Evolutionary conservation across 2,329 filamentous ascomycete species (phyloP).

Genomic region (Cadophora gregata): DNA sequence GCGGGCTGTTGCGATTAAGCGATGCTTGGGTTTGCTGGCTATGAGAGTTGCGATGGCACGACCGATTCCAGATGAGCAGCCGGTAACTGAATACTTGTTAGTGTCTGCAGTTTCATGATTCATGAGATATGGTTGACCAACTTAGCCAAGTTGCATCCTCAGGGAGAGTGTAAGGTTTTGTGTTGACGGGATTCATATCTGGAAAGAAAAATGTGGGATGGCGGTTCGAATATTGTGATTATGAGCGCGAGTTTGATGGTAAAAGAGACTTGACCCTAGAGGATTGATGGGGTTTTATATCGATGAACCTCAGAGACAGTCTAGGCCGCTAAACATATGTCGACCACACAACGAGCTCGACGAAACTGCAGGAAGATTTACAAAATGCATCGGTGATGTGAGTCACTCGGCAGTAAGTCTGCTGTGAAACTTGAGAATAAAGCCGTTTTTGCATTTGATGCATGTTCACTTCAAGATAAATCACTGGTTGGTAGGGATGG

Average conservation of each 20-base stretch:
- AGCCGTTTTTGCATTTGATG: neutral
- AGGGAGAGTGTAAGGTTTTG: constrained; percentile 44
- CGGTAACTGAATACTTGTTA: constrained; percentile 48
- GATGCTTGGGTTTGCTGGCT: constrained; percentile 47
- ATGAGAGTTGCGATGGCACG: constrained; percentile 48
- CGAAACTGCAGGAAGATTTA: neutral
- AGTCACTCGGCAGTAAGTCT: neutral
- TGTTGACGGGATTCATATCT: constrained; percentile 44
- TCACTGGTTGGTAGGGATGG: neutral
- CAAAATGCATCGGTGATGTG: neutral
- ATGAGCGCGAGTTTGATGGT: no score
- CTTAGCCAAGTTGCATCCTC: constrained; percentile 50
- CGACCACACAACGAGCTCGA: no score
- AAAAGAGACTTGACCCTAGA: no score
- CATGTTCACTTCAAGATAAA: neutral
- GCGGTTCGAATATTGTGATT: no score
- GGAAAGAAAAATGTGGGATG: neutral
- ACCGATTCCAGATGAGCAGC: constrained; percentile 57
- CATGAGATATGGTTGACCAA: constrained; percentile 34
- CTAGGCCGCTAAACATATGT: neutral
- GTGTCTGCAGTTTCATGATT: constrained; percentile 25
- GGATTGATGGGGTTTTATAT: no score
- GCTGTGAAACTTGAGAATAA: neutral
- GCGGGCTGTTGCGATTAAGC: constrained; percentile 56
- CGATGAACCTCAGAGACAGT: neutral